phyloP scores from a whole-genome alignment of 108 stramenopile species.

The Skeletonema menzelii region DNA sequence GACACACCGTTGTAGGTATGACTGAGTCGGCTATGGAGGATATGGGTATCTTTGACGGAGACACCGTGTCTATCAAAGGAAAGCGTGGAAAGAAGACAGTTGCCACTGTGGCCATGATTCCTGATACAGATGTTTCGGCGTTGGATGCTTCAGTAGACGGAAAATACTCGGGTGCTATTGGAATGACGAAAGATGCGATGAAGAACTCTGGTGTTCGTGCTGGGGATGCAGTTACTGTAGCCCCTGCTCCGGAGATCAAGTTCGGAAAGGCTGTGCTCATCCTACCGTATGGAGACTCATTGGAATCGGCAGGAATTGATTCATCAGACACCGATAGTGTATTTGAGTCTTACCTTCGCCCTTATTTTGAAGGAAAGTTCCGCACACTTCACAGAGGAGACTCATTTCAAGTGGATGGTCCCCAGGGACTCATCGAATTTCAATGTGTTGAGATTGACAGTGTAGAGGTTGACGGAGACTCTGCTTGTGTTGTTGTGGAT shows the following conservation, averaged over 20 bases:
- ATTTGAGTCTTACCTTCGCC: slow-evolving; percentile 82
- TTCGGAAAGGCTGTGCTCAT: slow-evolving; percentile 87
- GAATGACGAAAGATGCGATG: slow-evolving; percentile 82
- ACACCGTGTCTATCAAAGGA: slow-evolving; percentile 83
- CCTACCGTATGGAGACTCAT: slow-evolving; percentile 69
- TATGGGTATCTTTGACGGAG: slow-evolving; percentile 87
- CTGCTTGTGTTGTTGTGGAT: slow-evolving; percentile 84
- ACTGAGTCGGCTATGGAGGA: slow-evolving; percentile 72
- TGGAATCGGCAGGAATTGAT: slow-evolving; percentile 58
- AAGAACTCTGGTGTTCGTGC: slow-evolving; percentile 87
- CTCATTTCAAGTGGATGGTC: slow-evolving; percentile 74
- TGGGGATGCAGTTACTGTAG: slow-evolving; percentile 75
- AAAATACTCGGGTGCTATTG: slow-evolving; percentile 43
- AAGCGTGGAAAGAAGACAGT: slow-evolving; percentile 83
- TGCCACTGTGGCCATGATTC: slow-evolving; percentile 72
- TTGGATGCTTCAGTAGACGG: slow-evolving; percentile 46
- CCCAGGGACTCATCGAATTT: slow-evolving; percentile 77
- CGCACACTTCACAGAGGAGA: slow-evolving; percentile 75
- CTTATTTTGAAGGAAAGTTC: slow-evolving; percentile 90
- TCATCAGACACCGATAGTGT: slow-evolving; percentile 45
- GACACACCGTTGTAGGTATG: slow-evolving; percentile 83
- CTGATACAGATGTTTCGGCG: slow-evolving; percentile 60
- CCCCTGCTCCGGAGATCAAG: slow-evolving; percentile 84
- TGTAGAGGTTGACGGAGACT: slow-evolving; percentile 80
- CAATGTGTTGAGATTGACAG: slow-evolving; percentile 86